A percentile compares a stretch with the other conserved stretches of the same genome.
Evolutionary conservation across 495 filamentous ascomycete species (phyloP).

Genomic region (Jackrogersella multiformis): DNA sequence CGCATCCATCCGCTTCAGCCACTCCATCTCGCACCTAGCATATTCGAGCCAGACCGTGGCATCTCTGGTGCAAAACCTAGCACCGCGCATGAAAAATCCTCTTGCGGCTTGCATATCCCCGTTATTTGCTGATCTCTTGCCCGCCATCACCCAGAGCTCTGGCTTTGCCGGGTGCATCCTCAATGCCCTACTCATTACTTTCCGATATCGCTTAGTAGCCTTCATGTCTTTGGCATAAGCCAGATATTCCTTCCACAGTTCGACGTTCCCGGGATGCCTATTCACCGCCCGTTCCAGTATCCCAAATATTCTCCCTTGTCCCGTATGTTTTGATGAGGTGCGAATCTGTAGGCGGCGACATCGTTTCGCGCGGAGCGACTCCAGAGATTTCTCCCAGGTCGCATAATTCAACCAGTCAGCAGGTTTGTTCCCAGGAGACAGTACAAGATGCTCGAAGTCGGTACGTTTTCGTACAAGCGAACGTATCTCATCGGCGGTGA

Average conservation of each 20-base stretch:
- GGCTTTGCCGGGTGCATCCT: conserved; percentile 85
- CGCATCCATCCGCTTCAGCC: conserved; percentile 80
- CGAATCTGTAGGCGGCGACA: conserved; percentile 81
- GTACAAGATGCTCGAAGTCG: conserved; percentile 90
- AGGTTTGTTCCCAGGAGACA: conserved; percentile 77
- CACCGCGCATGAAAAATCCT: conserved; percentile 83
- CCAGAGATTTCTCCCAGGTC: conserved; percentile 90
- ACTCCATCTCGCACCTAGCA: conserved; percentile 90
- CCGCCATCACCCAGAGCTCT: conserved; percentile 88
- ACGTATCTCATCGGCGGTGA: conserved; percentile 87
- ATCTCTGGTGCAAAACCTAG: conserved; percentile 83
- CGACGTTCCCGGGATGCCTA: conserved; percentile 83
- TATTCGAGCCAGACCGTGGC: conserved; percentile 86
- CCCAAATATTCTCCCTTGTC: conserved; percentile 84
- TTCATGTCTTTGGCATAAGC: conserved; percentile 80
- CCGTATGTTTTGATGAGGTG: conserved; percentile 64
- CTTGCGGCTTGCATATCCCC: conserved; percentile 87
- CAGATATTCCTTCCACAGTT: conserved; percentile 92
- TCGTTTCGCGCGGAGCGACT: conserved; percentile 80
- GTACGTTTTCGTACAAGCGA: conserved; percentile 88
- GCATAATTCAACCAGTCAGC: conserved; percentile 86
- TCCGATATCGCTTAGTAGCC: conserved; percentile 79
- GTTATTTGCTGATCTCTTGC: conserved; percentile 75
- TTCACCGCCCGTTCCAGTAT: conserved; percentile 87
- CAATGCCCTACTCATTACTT: conserved; percentile 78